These are phyloP conservation scores for Kodamaea lidongshanica DNA, from an alignment of 805 yeast species.

Conservation along the genomic window DNA sequence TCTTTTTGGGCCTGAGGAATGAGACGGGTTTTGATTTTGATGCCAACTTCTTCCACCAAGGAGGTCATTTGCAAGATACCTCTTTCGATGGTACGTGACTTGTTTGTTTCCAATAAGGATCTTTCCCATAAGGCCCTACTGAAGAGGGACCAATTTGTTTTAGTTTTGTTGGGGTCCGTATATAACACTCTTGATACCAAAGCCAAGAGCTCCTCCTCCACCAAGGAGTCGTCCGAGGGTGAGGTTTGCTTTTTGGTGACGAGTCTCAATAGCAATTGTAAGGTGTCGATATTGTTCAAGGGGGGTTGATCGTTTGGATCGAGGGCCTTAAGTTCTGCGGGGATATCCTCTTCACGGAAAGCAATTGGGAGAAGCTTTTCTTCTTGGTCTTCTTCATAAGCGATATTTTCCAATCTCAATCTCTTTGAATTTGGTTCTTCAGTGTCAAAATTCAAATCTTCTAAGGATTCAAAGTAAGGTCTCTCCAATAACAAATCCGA, in stretches of 20 bases:
- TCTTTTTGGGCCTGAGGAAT: slow-evolving; percentile 40
- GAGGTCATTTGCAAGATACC: slow-evolving; percentile 92
- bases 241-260: slow-evolving; percentile 60
- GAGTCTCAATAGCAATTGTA: slow-evolving; percentile 68
- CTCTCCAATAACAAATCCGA: slow-evolving; percentile 75
- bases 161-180: slow-evolving; percentile 30
- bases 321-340: slow-evolving; percentile 42
- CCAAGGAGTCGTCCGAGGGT: slow-evolving; percentile 64
- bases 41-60: slow-evolving; percentile 80
- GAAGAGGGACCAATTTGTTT: slow-evolving; percentile 69
- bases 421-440: slow-evolving; percentile 31
- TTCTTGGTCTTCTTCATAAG: slow-evolving; percentile 13
- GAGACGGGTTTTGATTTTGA: slow-evolving; percentile 51
- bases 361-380: slow-evolving; percentile 58
- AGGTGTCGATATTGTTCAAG: slow-evolving; percentile 59
- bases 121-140: slow-evolving; percentile 87
- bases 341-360: slow-evolving; percentile 55
- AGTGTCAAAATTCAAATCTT: slow-evolving; percentile 34
- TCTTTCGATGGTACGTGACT: slow-evolving; percentile 84
- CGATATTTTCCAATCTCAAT: slow-evolving; percentile 35
- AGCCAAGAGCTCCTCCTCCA: slow-evolving; percentile 79
- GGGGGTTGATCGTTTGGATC: slow-evolving; percentile 84
- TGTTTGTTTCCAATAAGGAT: slow-evolving; percentile 72
- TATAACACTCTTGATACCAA: slow-evolving; percentile 65
- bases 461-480: slow-evolving; percentile 61